Conservation (phyloP, 108 stramenopile genomes). For the Conticribra guillardii region DNA sequence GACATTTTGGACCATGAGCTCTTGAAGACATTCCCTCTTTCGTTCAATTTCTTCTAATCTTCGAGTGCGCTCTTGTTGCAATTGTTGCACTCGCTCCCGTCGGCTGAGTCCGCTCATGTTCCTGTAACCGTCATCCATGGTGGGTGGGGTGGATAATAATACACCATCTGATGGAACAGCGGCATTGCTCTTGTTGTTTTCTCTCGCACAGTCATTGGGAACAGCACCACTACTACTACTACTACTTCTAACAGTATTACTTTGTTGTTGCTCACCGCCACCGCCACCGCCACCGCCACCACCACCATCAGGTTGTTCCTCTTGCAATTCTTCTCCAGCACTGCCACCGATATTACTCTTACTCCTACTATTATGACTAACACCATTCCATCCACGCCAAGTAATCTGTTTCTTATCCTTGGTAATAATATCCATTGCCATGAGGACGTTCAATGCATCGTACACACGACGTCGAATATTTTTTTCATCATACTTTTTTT, state of each 20-base stretch:
- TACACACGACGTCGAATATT: slow-evolving; percentile 95
- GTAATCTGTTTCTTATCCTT: slow-evolving; percentile 89
- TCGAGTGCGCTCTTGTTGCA: slow-evolving; percentile 57
- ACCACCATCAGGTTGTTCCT: too few species aligned
- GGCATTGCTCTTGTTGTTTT: too few species aligned
- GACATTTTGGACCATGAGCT: slow-evolving; percentile 87
- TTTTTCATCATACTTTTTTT: slow-evolving; percentile 83
- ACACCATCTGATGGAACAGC: too few species aligned
- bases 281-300: too few species aligned
- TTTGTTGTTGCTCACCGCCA: too few species aligned
- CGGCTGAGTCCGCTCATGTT: slow-evolving; percentile 11
- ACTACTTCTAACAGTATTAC: too few species aligned
- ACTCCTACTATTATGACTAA: too few species aligned
- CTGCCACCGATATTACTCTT: too few species aligned
- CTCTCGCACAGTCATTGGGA: too few species aligned
- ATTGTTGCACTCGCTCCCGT: slow-evolving; percentile 51
- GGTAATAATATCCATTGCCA: slow-evolving; percentile 95
- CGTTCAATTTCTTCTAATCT: slow-evolving; percentile 52
- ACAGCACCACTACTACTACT: too few species aligned
- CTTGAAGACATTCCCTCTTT: slow-evolving; percentile 79
- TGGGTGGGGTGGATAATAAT: too few species aligned
- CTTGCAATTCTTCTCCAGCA: too few species aligned
- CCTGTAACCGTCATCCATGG: not conserved
- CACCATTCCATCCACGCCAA: slow-evolving; percentile 87
- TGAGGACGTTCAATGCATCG: slow-evolving; percentile 94